A percentile compares a stretch with the other conserved stretches of the same genome.
phyloP scores from a whole-genome alignment of 1,284 basidiomycete genomes.

The Chalciporus piperatoides region DNA sequence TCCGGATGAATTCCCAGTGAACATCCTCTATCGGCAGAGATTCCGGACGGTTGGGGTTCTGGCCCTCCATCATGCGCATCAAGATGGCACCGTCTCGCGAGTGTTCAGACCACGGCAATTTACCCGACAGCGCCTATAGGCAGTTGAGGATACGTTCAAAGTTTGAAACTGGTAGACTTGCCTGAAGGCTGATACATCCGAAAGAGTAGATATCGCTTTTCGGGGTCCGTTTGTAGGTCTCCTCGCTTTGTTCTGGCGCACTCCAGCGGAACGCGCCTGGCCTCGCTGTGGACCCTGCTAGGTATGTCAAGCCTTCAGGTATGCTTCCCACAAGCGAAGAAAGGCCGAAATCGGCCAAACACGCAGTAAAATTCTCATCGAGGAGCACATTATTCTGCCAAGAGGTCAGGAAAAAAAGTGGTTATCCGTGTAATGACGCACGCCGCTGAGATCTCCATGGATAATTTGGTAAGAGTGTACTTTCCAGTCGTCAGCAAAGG shows the following conservation, averaged over 20 bases:
- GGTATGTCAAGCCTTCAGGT: constrained; percentile 12
- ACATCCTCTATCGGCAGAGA: background rate
- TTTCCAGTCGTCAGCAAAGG: background rate
- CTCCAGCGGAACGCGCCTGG: constrained; percentile 17
- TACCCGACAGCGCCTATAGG: constrained; percentile 5
- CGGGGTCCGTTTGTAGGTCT: background rate
- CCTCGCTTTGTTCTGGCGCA: constrained; percentile 2
- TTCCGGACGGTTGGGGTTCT: background rate
- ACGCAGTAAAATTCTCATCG: constrained; percentile 10
- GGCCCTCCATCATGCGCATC: background rate
- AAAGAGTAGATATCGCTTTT: constrained; percentile 16
- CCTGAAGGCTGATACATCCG: constrained; percentile 11
- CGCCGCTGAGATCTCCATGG: constrained; percentile 15
- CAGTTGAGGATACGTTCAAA: background rate
- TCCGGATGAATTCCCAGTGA: constrained; percentile 14
- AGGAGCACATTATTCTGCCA: constrained; percentile 20
- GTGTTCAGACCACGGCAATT: background rate
- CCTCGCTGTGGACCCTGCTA: constrained; percentile 8
- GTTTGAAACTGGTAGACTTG: fast-evolving
- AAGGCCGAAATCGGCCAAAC: constrained; percentile 9
- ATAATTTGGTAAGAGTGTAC: constrained; percentile 3
- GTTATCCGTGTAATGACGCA: constrained; percentile 4
- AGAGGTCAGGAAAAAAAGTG: too few species aligned
- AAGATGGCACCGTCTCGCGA: background rate
- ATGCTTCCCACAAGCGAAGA: constrained; percentile 3